Conservation (phyloP, 108 stramenopile genomes). For the Skeletonema potamos region DNA sequence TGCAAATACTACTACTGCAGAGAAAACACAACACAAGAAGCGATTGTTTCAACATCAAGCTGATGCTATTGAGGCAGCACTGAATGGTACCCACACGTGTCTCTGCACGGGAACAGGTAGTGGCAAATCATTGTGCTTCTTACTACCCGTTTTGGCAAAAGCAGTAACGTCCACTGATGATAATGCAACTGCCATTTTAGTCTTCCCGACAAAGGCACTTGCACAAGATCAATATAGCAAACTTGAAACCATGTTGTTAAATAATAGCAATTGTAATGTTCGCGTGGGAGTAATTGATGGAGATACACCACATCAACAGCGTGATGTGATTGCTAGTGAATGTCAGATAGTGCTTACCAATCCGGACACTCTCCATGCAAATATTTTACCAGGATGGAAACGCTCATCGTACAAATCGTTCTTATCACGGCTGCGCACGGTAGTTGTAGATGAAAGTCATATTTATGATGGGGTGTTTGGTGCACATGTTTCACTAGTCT, state of each 20-base stretch:
- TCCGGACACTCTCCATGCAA: slow-evolving; percentile 96
- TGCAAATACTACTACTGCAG: neutral
- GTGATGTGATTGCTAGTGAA: slow-evolving; percentile 43
- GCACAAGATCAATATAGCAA: slow-evolving; percentile 96
- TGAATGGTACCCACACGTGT: slow-evolving; percentile 63
- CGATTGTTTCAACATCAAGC: slow-evolving; percentile 84
- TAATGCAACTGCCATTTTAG: slow-evolving; percentile 48
- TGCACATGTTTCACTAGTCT: slow-evolving; percentile 92
- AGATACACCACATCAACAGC: slow-evolving; percentile 63
- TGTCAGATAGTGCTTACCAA: slow-evolving; percentile 93
- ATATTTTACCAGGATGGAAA: slow-evolving; percentile 90
- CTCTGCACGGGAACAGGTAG: slow-evolving; percentile 89
- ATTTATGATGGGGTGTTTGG: slow-evolving; percentile 95
- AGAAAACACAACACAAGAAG: slow-evolving; percentile 1
- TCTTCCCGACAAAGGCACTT: slow-evolving; percentile 97
- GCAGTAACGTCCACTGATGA: slow-evolving; percentile 28
- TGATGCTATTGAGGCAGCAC: slow-evolving; percentile 69
- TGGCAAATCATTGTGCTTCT: slow-evolving; percentile 87
- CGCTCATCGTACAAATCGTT: slow-evolving; percentile 51
- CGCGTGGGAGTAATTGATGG: slow-evolving; percentile 76
- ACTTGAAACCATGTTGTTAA: slow-evolving; percentile 45
- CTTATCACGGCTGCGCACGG: slow-evolving; percentile 63
- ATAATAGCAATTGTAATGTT: slow-evolving; percentile 25
- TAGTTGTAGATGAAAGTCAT: slow-evolving; percentile 95
- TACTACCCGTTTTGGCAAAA: slow-evolving; percentile 74